Conservation (phyloP, 2,329 filamentous ascomycete species). For the Stagonosporopsis chrysanthemi region DNA sequence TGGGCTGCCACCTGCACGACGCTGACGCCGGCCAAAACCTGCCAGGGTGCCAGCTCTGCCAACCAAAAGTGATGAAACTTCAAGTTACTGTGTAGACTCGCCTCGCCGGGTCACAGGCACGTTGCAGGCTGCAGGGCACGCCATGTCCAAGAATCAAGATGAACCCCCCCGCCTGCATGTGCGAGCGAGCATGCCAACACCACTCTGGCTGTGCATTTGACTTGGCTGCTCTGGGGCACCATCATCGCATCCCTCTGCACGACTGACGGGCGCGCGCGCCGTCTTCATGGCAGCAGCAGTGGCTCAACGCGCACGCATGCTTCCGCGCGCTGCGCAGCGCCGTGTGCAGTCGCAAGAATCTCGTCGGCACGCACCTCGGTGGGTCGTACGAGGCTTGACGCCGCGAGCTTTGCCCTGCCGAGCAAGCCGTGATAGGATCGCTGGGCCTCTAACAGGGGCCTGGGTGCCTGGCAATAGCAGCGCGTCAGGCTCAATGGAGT, state of each 20-base stretch:
- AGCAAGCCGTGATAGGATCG: conserved; percentile 35
- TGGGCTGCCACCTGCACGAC: conserved; percentile 8
- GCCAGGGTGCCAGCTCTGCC: background rate
- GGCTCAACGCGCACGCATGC: conserved; percentile 12
- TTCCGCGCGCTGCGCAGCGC: conserved; percentile 8
- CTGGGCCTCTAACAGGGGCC: conserved; percentile 29
- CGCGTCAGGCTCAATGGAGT: conserved; percentile 28
- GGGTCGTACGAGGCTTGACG: conserved; percentile 20
- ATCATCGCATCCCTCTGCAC: background rate
- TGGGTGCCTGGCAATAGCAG: conserved; percentile 9
- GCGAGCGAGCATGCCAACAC: conserved; percentile 8
- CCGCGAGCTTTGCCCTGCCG: conserved; percentile 33
- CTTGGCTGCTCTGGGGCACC: conserved; percentile 7
- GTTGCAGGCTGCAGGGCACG: conserved; percentile 4
- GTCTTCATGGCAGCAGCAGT: conserved; percentile 12
- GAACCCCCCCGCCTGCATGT: conserved; percentile 2
- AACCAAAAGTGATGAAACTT: conserved; percentile 6
- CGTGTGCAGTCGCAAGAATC: background rate
- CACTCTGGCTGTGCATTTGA: background rate
- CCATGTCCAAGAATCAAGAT: conserved; percentile 13
- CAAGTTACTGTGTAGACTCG: background rate
- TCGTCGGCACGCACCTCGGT: conserved; percentile 15
- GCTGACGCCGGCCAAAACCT: conserved; percentile 18
- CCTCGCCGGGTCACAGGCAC: conserved; percentile 5
- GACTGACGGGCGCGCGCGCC: conserved; percentile 1